Evolutionary conservation across 2,329 filamentous ascomycete genomes (phyloP).

Genomic region (Xylariaceae sp.): DNA sequence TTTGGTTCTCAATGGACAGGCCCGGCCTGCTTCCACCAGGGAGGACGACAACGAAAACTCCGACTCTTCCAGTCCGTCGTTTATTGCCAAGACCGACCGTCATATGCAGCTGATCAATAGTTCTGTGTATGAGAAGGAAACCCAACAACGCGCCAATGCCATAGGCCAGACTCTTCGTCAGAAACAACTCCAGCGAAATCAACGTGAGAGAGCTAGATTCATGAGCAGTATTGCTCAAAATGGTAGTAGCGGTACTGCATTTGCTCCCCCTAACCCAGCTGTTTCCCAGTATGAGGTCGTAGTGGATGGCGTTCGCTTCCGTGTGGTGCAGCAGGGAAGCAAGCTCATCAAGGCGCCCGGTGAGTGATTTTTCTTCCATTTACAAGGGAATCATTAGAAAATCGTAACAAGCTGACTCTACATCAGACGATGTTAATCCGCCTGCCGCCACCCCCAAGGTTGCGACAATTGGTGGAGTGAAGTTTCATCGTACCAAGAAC

Average conservation of each 20-base stretch:
- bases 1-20: slow-evolving; percentile 37
- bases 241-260: slow-evolving; percentile 26
- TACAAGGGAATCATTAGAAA: slow-evolving; percentile 14
- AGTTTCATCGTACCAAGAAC: slow-evolving; percentile 82
- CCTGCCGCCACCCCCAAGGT: slow-evolving; percentile 74
- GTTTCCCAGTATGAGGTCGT: slow-evolving; percentile 61
- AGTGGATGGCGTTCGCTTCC: slow-evolving; percentile 74
- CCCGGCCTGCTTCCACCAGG: slow-evolving; percentile 28
- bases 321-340: slow-evolving; percentile 75
- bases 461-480: slow-evolving; percentile 73
- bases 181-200: slow-evolving; percentile 56
- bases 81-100: slow-evolving; percentile 74
- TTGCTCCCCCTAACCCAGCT: slow-evolving; percentile 35
- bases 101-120: slow-evolving; percentile 84
- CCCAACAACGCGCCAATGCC: slow-evolving; percentile 67
- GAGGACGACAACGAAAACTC: slow-evolving; percentile 35
- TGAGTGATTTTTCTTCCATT: slow-evolving; percentile 46
- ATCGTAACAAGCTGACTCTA: slow-evolving; percentile 26
- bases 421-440: slow-evolving; percentile 59
- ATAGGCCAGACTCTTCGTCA: slow-evolving; percentile 70
- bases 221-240: slow-evolving; percentile 47
- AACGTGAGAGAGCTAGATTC: slow-evolving; percentile 61
- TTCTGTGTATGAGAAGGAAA: slow-evolving; percentile 74
- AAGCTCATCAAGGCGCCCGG: slow-evolving; percentile 77
- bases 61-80: slow-evolving; percentile 49